phyloP scores from a whole-genome alignment of 495 filamentous ascomycete genomes.

The Tuber aestivum region DNA sequence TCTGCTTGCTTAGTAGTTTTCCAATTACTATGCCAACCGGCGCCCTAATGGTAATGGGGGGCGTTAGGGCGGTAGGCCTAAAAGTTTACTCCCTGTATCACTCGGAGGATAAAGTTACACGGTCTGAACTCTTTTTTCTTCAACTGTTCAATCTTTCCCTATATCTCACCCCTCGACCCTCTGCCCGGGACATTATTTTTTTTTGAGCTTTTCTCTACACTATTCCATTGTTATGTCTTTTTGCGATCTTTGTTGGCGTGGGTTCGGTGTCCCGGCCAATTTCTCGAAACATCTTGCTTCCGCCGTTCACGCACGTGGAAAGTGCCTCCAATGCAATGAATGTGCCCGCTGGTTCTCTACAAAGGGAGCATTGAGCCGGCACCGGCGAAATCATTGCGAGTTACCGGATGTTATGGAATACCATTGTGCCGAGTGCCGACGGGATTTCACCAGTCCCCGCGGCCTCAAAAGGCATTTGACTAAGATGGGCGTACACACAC shows the following conservation, averaged over 20 bases:
- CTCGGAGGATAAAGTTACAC: neutral
- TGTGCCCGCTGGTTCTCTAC: neutral
- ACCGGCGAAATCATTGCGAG: neutral
- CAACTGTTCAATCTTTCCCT: neutral
- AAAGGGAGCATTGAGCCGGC: neutral
- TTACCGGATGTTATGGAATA: neutral
- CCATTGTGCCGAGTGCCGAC: neutral
- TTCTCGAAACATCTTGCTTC: neutral
- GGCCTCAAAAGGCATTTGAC: neutral
- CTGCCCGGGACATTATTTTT: too few species aligned
- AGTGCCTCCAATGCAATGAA: conserved; percentile 3
- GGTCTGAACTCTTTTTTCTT: neutral
- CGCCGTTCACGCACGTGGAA: neutral
- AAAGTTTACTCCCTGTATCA: neutral
- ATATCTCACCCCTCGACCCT: too few species aligned
- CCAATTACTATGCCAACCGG: neutral
- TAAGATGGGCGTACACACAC: neutral
- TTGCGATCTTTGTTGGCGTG: conserved; percentile 1
- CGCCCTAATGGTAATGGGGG: neutral
- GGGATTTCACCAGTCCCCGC: neutral
- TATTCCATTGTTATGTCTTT: neutral
- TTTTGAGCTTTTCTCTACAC: neutral
- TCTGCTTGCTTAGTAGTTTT: neutral
- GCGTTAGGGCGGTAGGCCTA: neutral
- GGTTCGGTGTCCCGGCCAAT: neutral